A percentile compares a stretch with the other conserved stretches of the same genome.
phyloP scores from a whole-genome alignment of 257 asterid genomes.

The Przewalskia tangutica region DNA sequence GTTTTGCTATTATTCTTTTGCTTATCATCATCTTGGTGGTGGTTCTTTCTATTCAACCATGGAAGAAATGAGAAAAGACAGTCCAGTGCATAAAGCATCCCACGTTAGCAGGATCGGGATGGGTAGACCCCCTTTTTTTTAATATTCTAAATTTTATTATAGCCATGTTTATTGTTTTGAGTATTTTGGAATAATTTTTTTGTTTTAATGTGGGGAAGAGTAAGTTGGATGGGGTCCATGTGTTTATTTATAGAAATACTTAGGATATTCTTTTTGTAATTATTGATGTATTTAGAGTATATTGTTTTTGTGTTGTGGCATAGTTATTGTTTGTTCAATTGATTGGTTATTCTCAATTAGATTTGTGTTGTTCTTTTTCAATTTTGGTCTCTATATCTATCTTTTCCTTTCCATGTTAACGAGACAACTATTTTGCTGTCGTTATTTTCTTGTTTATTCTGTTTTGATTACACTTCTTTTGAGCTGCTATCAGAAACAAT shows the following conservation, averaged over 20 bases:
- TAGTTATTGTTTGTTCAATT: neutral
- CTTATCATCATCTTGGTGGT: constrained; percentile 26
- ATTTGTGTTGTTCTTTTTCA: neutral
- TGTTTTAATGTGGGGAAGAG: neutral
- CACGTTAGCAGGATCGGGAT: too few relatives aligned
- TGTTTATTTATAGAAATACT: neutral
- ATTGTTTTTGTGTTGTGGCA: neutral
- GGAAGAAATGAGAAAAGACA: constrained; percentile 14
- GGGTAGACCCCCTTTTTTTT: neutral
- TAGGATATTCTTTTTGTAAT: neutral
- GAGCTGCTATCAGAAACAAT: neutral
- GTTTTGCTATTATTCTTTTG: constrained; percentile 26
- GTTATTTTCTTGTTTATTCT: too few relatives aligned
- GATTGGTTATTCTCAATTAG: neutral
- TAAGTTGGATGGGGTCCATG: neutral
- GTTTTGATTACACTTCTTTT: neutral
- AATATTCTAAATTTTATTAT: neutral
- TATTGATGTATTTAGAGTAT: neutral
- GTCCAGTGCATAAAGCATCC: too few relatives aligned
- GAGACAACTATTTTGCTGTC: too few relatives aligned
- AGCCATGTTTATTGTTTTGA: neutral
- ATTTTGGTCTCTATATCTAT: too few relatives aligned
- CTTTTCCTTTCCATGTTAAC: too few relatives aligned
- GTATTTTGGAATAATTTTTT: neutral
- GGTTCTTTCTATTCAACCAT: constrained; percentile 36